Percentiles rank a stretch among this genome's conserved stretches.
Conservation (phyloP, 2,329 filamentous ascomycete genomes). For the Stagonosporopsis cucurbitacearum region DNA sequence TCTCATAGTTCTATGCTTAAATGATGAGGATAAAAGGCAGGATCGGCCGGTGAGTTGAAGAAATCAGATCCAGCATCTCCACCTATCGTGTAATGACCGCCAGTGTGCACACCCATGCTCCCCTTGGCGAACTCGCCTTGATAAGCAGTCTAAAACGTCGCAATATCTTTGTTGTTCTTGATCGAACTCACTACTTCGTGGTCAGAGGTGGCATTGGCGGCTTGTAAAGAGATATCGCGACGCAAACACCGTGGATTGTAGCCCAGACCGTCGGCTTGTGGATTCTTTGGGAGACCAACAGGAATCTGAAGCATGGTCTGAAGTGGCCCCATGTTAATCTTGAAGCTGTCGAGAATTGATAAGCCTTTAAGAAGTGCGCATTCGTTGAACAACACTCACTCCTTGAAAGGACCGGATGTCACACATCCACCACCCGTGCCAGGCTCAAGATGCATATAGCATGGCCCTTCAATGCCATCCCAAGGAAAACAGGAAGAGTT, state of each 20-base stretch:
- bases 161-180: constrained; percentile 31
- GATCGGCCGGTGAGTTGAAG: constrained; percentile 55
- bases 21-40: constrained; percentile 55
- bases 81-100: constrained; percentile 53
- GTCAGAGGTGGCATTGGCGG: constrained; percentile 34
- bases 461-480: constrained; percentile 2
- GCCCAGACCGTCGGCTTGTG: constrained; percentile 33
- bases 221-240: constrained; percentile 43
- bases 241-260: constrained; percentile 49
- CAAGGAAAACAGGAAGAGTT: constrained; percentile 39
- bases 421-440: constrained; percentile 64
- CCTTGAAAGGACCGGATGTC: constrained; percentile 58
- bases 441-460: constrained; percentile 14
- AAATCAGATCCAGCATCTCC: constrained; percentile 43
- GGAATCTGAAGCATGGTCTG: constrained; percentile 40
- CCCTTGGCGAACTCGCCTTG: constrained; percentile 47
- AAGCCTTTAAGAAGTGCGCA: not conserved
- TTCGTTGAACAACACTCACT: constrained; percentile 31
- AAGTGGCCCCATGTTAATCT: constrained; percentile 58
- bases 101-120: constrained; percentile 53
- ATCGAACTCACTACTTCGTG: constrained; percentile 32
- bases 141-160: constrained; percentile 46
- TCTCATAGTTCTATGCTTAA: constrained; percentile 27
- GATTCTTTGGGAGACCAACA: constrained; percentile 30
- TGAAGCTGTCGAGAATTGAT: constrained; percentile 24